Percentiles rank a stretch among this genome's conserved stretches.
phyloP scores from a whole-genome alignment of 192 early-diverging fungal species.

The Mortierella antarctica region DNA sequence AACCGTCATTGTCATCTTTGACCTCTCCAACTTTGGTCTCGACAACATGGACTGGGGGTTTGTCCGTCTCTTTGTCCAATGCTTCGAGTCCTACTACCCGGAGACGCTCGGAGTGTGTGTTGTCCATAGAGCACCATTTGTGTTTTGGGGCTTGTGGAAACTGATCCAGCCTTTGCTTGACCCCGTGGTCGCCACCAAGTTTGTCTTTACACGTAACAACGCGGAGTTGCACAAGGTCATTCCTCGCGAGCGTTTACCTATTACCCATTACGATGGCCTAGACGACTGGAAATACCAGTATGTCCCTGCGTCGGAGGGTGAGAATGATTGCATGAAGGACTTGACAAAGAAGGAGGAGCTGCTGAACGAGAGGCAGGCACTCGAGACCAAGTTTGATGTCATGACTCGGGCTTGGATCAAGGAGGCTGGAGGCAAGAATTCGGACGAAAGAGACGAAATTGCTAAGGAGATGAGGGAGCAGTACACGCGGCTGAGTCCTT shows the following conservation, averaged over 20 bases:
- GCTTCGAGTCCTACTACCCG: constrained; percentile 91
- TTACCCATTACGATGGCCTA: constrained; percentile 68
- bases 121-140: constrained; percentile 90
- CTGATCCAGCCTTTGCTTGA: constrained; percentile 87
- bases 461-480: constrained; percentile 59
- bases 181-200: constrained; percentile 89
- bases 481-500: constrained; percentile 59
- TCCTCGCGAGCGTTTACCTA: constrained; percentile 68
- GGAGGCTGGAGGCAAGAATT: constrained; percentile 31
- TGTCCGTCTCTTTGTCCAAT: constrained; percentile 80
- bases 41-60: constrained; percentile 70
- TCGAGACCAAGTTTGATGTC: constrained; percentile 57
- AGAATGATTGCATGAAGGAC: constrained; percentile 61
- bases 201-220: constrained; percentile 74
- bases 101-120: constrained; percentile 86
- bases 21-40: constrained; percentile 84
- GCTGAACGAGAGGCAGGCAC: constrained; percentile 32
- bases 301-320: constrained; percentile 18
- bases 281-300: constrained; percentile 68
- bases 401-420: constrained; percentile 63
- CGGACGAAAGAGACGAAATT: constrained; percentile 45
- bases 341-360: constrained; percentile 45
- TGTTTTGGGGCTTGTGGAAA: constrained; percentile 88
- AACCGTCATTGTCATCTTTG: constrained; percentile 80
- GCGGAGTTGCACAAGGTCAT: constrained; percentile 76